These are phyloP conservation scores for Porpolomopsis calyptriformis DNA, from an alignment of 768 basidiomycete species.

Conservation along the genomic window DNA sequence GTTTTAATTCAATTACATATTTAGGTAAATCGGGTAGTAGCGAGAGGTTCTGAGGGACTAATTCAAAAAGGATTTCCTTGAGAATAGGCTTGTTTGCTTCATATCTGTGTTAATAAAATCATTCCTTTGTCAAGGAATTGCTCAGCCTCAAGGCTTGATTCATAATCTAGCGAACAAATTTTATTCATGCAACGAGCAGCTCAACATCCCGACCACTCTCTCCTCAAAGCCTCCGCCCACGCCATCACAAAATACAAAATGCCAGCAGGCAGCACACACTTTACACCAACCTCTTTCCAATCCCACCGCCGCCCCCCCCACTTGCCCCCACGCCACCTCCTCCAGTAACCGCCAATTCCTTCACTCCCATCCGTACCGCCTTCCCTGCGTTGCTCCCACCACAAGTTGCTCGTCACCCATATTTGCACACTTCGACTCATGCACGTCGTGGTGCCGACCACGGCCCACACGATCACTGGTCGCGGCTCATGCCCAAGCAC, in stretches of 20 bases:
- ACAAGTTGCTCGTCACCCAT: slow-evolving; percentile 92
- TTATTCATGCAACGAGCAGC: no score
- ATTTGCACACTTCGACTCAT: slow-evolving; percentile 77
- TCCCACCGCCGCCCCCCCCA: slow-evolving; percentile 68
- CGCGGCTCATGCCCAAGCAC: slow-evolving; percentile 59
- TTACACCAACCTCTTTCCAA: slow-evolving; percentile 59
- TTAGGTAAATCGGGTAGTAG: no score
- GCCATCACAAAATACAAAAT: slow-evolving; percentile 72
- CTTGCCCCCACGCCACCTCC: slow-evolving; percentile 34
- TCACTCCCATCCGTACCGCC: background rate
- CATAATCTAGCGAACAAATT: no score
- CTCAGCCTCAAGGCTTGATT: no score
- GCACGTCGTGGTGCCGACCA: slow-evolving; percentile 83
- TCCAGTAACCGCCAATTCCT: slow-evolving; percentile 23
- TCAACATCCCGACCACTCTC: slow-evolving; percentile 31
- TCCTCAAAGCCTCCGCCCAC: slow-evolving; percentile 49
- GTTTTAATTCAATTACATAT: no score
- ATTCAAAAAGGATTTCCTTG: no score
- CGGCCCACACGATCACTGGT: slow-evolving; percentile 82
- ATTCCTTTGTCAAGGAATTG: no score
- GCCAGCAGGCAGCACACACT: slow-evolving; percentile 66
- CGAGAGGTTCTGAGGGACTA: no score
- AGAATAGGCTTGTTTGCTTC: no score
- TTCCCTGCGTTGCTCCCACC: slow-evolving; percentile 27
- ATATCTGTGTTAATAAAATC: no score